Conservation (phyloP, 371 early-diverging fungal genomes). For the Umbelopsis sp. region DNA sequence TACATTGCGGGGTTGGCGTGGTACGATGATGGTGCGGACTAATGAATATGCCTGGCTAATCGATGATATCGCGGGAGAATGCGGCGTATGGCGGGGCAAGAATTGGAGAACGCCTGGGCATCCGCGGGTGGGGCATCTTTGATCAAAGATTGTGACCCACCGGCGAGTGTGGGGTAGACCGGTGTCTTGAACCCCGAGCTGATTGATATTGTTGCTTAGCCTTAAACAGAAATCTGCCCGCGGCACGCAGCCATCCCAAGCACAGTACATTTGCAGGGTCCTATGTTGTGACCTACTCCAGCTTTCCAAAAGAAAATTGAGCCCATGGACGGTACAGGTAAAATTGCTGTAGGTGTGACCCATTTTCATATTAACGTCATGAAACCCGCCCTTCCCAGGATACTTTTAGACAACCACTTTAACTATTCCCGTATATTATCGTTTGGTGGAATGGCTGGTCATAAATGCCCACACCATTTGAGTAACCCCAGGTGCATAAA, state of each 20-base stretch:
- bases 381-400: neutral
- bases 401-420: neutral
- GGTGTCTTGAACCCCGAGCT: constrained; percentile 11
- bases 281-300: neutral
- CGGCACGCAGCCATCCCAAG: neutral
- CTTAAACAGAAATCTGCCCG: constrained; percentile 4
- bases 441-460: neutral
- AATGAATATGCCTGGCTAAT: constrained; percentile 4
- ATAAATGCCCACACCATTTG: constrained; percentile 8
- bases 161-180: constrained; percentile 13
- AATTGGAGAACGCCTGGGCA: constrained; percentile 10
- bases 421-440: neutral
- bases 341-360: no score
- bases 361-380: no score
- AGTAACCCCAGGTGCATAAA: constrained; percentile 8
- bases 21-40: constrained; percentile 15
- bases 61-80: constrained; percentile 18
- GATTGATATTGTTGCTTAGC: neutral
- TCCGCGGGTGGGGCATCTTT: constrained; percentile 1
- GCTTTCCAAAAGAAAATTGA: neutral
- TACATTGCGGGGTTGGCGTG: constrained; percentile 18
- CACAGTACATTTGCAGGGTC: neutral
- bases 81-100: constrained; percentile 17
- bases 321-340: neutral
- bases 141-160: constrained; percentile 10